These are phyloP conservation scores for Ordospora pajunii DNA, from an alignment of 371 early-diverging fungal genomes.

Conservation along the genomic window DNA sequence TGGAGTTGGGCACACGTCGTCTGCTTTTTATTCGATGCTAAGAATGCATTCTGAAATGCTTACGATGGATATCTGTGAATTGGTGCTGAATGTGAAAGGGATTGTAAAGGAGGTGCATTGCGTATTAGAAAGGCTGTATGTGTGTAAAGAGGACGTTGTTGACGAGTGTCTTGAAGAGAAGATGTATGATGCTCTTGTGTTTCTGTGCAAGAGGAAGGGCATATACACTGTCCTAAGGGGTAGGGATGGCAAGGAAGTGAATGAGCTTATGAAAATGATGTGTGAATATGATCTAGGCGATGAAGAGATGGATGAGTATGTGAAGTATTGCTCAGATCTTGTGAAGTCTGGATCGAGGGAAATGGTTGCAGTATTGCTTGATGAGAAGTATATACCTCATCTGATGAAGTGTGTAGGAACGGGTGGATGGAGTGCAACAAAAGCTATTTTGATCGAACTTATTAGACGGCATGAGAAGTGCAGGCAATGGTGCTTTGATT, in stretches of 20 bases:
- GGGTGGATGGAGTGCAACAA: background rate
- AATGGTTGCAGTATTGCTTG: background rate
- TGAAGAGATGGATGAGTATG: background rate
- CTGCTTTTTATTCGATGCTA: background rate
- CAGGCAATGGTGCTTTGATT: conserved; percentile 8
- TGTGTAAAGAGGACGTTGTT: background rate
- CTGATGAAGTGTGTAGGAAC: background rate
- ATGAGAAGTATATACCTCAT: background rate
- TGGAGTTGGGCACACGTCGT: too few species aligned
- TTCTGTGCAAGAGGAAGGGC: background rate
- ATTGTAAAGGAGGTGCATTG: background rate
- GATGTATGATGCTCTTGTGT: background rate
- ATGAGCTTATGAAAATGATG: background rate
- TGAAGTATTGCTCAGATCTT: background rate
- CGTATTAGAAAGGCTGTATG: background rate
- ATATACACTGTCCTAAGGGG: background rate
- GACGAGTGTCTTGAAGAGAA: conserved; percentile 2
- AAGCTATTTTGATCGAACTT: conserved; percentile 4
- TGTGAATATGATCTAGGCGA: background rate
- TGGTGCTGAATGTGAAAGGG: background rate
- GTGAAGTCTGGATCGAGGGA: background rate
- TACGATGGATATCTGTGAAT: background rate
- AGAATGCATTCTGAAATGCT: background rate
- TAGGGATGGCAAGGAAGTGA: background rate
- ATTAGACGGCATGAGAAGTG: background rate